phyloP scores from a whole-genome alignment of 2,329 filamentous ascomycete genomes.

The Rhexocercosporidium sp. region DNA sequence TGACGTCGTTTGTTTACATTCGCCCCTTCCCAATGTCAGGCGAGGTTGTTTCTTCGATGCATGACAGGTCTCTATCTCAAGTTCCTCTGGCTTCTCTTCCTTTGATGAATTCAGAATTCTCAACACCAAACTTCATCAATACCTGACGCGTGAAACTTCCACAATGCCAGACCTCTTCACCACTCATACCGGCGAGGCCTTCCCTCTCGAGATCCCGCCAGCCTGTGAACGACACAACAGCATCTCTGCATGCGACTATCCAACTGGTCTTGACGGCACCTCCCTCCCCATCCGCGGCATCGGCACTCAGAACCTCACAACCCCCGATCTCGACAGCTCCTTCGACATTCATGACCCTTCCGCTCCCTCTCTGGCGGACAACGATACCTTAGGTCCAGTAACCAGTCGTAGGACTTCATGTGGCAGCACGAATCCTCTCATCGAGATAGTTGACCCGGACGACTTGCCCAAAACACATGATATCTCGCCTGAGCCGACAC shows the following conservation, averaged over 20 bases:
- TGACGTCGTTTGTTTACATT: constrained; percentile 9
- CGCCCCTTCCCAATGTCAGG: background rate
- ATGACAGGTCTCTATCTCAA: background rate
- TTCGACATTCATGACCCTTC: background rate
- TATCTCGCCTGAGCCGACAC: background rate
- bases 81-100: background rate
- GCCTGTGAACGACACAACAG: constrained; percentile 3
- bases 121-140: background rate
- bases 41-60: background rate
- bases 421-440: constrained; percentile 18
- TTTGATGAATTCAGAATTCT: background rate
- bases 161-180: constrained; percentile 8
- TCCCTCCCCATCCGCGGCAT: background rate
- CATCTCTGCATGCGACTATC: background rate
- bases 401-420: constrained; percentile 6
- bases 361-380: background rate
- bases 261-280: background rate
- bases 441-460: constrained; percentile 19
- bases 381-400: background rate
- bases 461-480: constrained; percentile 2
- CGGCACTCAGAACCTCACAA: background rate
- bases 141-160: background rate
- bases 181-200: background rate
- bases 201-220: background rate
- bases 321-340: background rate